Evolutionary conservation across 2,329 filamentous ascomycete genomes (phyloP).

Genomic region (Botrytis pseudocinerea): DNA sequence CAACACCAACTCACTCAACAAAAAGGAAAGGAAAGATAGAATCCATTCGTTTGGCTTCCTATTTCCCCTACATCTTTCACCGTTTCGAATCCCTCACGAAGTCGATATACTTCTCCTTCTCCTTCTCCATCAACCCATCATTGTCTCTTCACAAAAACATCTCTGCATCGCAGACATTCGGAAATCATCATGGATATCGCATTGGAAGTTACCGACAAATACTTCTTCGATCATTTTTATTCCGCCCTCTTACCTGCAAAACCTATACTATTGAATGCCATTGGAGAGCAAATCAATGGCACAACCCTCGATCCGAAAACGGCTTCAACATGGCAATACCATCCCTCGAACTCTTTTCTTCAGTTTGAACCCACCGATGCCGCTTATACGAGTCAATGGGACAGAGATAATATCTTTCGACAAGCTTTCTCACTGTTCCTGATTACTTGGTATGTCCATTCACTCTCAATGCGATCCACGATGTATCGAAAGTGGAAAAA

Average conservation of each 20-base stretch:
- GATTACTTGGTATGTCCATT: constrained; percentile 72
- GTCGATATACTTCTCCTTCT: neutral
- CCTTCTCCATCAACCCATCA: neutral
- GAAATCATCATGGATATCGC: constrained; percentile 76
- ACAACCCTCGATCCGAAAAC: constrained; percentile 56
- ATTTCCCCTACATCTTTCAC: neutral
- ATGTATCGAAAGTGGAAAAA: neutral
- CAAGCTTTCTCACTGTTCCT: constrained; percentile 76
- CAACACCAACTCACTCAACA: neutral
- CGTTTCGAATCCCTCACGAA: neutral
- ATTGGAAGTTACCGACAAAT: constrained; percentile 81
- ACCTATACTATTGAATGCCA: constrained; percentile 54
- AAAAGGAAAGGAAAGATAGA: neutral
- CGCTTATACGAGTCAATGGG: constrained; percentile 76
- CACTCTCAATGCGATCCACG: too few species aligned
- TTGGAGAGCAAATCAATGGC: constrained; percentile 48
- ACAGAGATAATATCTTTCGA: constrained; percentile 74
- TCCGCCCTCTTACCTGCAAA: constrained; percentile 66
- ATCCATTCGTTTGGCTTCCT: constrained; percentile 8
- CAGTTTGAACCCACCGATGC: constrained; percentile 69
- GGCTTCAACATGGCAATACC: constrained; percentile 66
- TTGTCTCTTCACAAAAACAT: neutral
- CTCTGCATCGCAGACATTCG: neutral
- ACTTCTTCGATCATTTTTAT: constrained; percentile 77
- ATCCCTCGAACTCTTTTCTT: constrained; percentile 71